phyloP scores from a whole-genome alignment of 2,329 filamentous ascomycete genomes.

The Fusarium torreyae region DNA sequence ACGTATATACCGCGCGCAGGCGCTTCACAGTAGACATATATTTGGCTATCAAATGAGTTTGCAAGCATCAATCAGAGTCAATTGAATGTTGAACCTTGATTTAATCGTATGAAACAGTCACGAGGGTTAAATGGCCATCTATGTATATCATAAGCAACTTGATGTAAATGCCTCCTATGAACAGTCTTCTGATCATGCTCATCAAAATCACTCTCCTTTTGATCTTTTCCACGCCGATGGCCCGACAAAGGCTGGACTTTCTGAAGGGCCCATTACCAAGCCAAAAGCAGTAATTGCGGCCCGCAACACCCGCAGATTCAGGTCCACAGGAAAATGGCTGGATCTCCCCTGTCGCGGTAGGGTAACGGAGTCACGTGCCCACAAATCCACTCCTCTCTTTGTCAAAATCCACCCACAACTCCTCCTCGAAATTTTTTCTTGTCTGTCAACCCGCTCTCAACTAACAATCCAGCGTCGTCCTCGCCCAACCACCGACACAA shows the following conservation, averaged over 20 bases:
- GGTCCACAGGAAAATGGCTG: not conserved
- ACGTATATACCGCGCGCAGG: constrained; percentile 26
- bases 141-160: too few species aligned
- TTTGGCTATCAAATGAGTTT: not conserved
- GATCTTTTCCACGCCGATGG: not conserved
- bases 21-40: constrained; percentile 10
- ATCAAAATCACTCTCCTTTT: constrained; percentile 5
- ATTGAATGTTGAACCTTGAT: not conserved
- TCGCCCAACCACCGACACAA: constrained; percentile 63
- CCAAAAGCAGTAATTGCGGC: constrained; percentile 19
- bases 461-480: constrained; percentile 45
- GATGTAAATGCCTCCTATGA: too few species aligned
- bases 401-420: constrained; percentile 52
- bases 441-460: constrained; percentile 44
- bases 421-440: constrained; percentile 24
- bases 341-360: not conserved
- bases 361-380: constrained; percentile 53
- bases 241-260: not conserved
- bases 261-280: not conserved
- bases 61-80: not conserved
- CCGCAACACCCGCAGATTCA: constrained; percentile 10
- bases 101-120: too few species aligned
- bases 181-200: not conserved
- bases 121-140: too few species aligned
- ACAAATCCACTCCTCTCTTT: constrained; percentile 31